Conservation (phyloP, 2,329 filamentous ascomycete genomes). For the Karstenula rhodostoma region DNA sequence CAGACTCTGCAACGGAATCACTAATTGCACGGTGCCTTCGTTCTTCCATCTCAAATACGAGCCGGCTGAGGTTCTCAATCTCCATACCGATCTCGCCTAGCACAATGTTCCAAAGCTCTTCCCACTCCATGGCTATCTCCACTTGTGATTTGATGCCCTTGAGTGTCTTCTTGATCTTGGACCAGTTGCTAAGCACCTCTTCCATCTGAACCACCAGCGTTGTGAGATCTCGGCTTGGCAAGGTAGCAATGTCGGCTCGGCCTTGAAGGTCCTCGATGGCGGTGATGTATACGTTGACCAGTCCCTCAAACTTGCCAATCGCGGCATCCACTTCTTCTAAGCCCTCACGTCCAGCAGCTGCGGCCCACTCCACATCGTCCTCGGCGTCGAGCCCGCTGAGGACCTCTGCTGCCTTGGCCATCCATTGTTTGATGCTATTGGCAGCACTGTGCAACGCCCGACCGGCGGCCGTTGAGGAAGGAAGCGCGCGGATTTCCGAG, state of each 20-base stretch:
- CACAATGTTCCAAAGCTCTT: constrained; percentile 93
- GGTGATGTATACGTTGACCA: constrained; percentile 90
- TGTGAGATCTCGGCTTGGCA: constrained; percentile 75
- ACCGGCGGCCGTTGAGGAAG: constrained; percentile 83
- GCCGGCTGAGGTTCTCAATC: constrained; percentile 77
- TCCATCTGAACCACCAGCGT: constrained; percentile 89
- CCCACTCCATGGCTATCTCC: constrained; percentile 98
- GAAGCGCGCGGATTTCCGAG: constrained; percentile 82
- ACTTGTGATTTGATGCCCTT: constrained; percentile 87
- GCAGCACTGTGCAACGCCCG: constrained; percentile 85
- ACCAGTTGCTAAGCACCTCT: constrained; percentile 82
- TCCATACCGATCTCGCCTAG: constrained; percentile 92
- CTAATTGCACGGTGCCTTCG: constrained; percentile 79
- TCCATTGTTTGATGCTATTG: constrained; percentile 94
- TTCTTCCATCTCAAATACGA: constrained; percentile 99
- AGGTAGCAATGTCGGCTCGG: constrained; percentile 75
- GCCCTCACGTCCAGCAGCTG: constrained; percentile 85
- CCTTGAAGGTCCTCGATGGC: constrained; percentile 92
- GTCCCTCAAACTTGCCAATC: constrained; percentile 82
- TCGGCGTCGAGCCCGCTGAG: constrained; percentile 89
- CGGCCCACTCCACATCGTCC: constrained; percentile 95
- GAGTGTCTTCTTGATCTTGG: constrained; percentile 78
- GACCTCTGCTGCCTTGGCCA: constrained; percentile 88
- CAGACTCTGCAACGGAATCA: constrained; percentile 67
- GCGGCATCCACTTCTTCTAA: constrained; percentile 73